Conservation (phyloP, 2,329 filamentous ascomycete species). For the Diplodia intermedia region DNA sequence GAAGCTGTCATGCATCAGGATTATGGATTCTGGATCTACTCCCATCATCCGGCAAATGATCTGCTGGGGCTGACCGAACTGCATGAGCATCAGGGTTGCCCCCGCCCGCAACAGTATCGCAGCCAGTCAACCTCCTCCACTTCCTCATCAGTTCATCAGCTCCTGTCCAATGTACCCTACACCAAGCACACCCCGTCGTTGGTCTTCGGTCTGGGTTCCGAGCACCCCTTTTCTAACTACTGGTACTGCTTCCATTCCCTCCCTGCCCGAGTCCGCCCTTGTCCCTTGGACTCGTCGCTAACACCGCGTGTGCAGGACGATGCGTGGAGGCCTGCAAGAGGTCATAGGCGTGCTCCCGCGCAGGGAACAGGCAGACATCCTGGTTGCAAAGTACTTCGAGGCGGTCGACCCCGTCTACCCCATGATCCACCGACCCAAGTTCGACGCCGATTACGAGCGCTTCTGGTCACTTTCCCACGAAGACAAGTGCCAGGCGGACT, state of each 20-base stretch:
- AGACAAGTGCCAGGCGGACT: slow-evolving; percentile 69
- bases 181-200: slow-evolving; percentile 74
- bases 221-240: slow-evolving; percentile 83
- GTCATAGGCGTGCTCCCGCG: slow-evolving; percentile 77
- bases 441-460: slow-evolving; percentile 78
- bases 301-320: slow-evolving; percentile 56
- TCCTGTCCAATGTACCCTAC: slow-evolving; percentile 76
- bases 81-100: slow-evolving; percentile 30
- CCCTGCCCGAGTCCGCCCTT: no score
- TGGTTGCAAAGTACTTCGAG: slow-evolving; percentile 63
- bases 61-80: slow-evolving; percentile 32
- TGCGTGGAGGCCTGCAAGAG: slow-evolving; percentile 74
- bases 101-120: slow-evolving; percentile 32
- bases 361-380: slow-evolving; percentile 76
- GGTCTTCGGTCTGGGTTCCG: slow-evolving; percentile 79
- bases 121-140: slow-evolving; percentile 44
- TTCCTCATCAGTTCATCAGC: slow-evolving; percentile 54
- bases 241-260: slow-evolving; percentile 58
- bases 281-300: neutral
- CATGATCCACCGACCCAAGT: slow-evolving; percentile 76
- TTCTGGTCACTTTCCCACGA: slow-evolving; percentile 70
- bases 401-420: slow-evolving; percentile 81
- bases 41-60: slow-evolving; percentile 31
- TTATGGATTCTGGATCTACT: slow-evolving; percentile 26
- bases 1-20: slow-evolving; percentile 28